phyloP scores from a whole-genome alignment of 176 grass and related monocot genomes.

The Pontederia crassipes region DNA sequence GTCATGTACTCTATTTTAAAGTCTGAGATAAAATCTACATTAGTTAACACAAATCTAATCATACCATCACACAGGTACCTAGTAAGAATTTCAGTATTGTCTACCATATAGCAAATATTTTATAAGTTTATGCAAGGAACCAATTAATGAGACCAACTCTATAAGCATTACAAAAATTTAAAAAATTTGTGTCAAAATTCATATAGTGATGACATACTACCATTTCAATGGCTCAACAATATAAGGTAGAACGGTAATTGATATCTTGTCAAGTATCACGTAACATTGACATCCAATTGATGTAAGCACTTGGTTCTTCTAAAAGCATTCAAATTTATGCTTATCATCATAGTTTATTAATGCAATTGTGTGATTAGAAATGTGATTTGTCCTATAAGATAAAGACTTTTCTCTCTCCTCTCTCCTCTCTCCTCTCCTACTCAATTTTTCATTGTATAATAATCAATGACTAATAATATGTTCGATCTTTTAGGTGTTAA shows the following conservation, averaged over 20 bases:
- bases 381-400: no score
- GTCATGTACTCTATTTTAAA: slow-evolving; percentile 83
- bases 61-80: slow-evolving; percentile 17
- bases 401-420: no score
- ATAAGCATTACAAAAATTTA: slow-evolving; percentile 76
- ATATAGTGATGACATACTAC: slow-evolving; percentile 49
- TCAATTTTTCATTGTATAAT: no score
- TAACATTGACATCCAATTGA: slow-evolving; percentile 31
- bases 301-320: slow-evolving; percentile 67
- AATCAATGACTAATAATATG: no score
- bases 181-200: slow-evolving; percentile 50
- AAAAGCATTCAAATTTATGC: slow-evolving; percentile 34
- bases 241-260: slow-evolving; percentile 34
- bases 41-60: slow-evolving; percentile 52
- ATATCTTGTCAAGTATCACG: slow-evolving; percentile 32
- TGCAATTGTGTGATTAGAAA: no score
- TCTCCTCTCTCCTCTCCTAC: no score
- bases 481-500: no score
- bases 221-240: slow-evolving; percentile 46
- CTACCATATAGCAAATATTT: slow-evolving; percentile 45
- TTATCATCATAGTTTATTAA: slow-evolving; percentile 37
- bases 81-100: slow-evolving; percentile 13
- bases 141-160: slow-evolving; percentile 60
- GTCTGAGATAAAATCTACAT: slow-evolving; percentile 63
- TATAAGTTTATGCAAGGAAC: slow-evolving; percentile 61